Conservation (phyloP, 2,329 filamentous ascomycete species). For the Ascochyta pisi region DNA sequence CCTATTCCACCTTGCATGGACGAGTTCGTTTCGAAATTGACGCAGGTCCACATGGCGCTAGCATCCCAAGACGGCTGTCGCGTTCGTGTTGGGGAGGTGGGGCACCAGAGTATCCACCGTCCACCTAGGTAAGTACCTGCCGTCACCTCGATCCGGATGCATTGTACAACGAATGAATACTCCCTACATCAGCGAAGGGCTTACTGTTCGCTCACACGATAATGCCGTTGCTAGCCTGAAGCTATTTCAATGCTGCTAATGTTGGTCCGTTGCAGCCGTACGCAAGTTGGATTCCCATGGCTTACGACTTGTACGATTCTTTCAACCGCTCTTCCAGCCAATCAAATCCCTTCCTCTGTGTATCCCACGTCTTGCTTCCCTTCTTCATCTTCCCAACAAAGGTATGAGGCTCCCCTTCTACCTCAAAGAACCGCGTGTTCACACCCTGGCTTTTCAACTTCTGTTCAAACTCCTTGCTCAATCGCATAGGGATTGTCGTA, state of each 20-base stretch:
- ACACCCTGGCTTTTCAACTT: constrained; percentile 11
- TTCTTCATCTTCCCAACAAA: constrained; percentile 25
- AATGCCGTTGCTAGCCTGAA: no score
- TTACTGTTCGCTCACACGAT: not conserved
- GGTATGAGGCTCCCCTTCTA: constrained; percentile 23
- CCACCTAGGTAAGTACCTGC: not conserved
- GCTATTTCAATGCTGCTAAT: no score
- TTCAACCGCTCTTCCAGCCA: constrained; percentile 15
- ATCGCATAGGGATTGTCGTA: constrained; percentile 19
- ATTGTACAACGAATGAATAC: not conserved
- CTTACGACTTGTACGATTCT: not conserved
- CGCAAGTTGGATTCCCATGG: no score
- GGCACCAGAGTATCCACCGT: not conserved
- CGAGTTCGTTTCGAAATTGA: no score
- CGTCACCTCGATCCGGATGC: no score
- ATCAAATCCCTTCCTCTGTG: constrained; percentile 18
- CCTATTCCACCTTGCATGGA: no score
- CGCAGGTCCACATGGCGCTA: no score
- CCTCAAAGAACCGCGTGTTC: constrained; percentile 10
- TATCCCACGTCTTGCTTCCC: constrained; percentile 20
- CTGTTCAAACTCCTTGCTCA: constrained; percentile 18
- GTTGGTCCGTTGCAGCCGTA: no score
- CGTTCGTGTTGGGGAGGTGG: not conserved
- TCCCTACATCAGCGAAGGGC: not conserved
- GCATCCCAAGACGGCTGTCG: not conserved